Evolutionary conservation across 1,284 basidiomycete species (phyloP), one percentile per base, ranked within the genome.

Genomic region (Ustilago cynodontis): DNA sequence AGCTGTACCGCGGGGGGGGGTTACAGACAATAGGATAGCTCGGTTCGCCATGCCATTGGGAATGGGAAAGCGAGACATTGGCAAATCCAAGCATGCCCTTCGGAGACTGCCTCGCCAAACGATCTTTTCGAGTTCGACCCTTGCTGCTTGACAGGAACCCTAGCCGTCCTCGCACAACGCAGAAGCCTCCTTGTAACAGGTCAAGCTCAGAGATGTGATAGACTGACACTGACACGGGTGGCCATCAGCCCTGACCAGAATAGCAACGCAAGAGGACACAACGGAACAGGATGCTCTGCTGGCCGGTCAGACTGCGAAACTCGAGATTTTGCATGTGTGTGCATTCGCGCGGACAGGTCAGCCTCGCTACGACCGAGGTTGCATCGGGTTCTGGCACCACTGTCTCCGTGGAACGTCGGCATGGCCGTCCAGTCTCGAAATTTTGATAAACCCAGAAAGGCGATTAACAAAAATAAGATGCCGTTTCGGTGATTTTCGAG

Each of bases 71-170:
- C 33, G 37, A 31, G 31, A 53, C 22, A 31, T 35, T 28, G 53
- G 37, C 35, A 37, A 41, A 55, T 39, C 35, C 5, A 47, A 26
- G 55, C 55, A 57, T 57, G 55, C 39, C n/a, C n/a, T n/a, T 41
- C 58, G 49, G 11, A 20, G 43, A 13, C 43, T 11, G n/a, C 4
- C 43, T 22, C 22, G 43, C 43, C 43, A 22, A 45, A 45, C n/a
- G 22, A 45, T 18, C n/a, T 49, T 35, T 20, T 60, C 59, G 28
- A 52, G n/a, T 45, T 43, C 24, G 11, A 22, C 2, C 26, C 26
- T 39, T 26, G n/a, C 28, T 22, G 5, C 33, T 16, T 41, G 14
- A 4, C n/a, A n/a, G n/a, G n/a, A n/a, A n/a, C n/a, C n/a, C n/a
- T n/a, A n/a, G n/a, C n/a, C n/a, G n/a, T n/a, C n/a, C n/a, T n/a